These are phyloP conservation scores for Coemansia sp. DNA, from an alignment of 192 early-diverging fungal genomes.

Conservation along the genomic window DNA sequence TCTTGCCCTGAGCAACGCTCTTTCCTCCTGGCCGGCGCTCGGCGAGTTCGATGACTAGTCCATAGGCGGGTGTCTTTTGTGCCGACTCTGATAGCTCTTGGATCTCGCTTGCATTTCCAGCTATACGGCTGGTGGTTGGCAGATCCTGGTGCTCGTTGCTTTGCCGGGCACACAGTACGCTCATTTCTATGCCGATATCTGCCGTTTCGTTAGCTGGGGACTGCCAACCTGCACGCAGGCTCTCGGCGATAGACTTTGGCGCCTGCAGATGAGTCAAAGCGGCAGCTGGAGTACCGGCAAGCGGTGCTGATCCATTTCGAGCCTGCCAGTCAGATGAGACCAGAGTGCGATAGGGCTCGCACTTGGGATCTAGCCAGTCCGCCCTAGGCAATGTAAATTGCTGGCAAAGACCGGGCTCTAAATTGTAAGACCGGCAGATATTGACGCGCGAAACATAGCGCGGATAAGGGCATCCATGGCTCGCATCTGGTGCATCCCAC, in stretches of 20 bases:
- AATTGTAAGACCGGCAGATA: conserved; percentile 22
- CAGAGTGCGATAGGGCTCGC: conserved; percentile 45
- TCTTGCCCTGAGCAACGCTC: neutral
- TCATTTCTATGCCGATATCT: conserved; percentile 19
- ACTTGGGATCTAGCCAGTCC: conserved; percentile 45
- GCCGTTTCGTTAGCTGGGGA: neutral
- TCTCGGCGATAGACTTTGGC: neutral
- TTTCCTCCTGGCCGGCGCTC: conserved; percentile 12
- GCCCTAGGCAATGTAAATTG: conserved; percentile 31
- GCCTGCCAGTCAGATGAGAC: conserved; percentile 52
- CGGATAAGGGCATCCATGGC: conserved; percentile 8
- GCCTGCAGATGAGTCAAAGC: neutral
- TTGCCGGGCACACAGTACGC: conserved; percentile 8
- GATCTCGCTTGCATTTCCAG: conserved; percentile 24
- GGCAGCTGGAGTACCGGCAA: neutral
- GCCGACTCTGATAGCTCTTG: conserved; percentile 24
- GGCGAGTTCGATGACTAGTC: conserved; percentile 43
- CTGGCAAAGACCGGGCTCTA: conserved; percentile 34
- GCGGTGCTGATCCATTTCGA: conserved; percentile 9
- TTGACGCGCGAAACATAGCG: conserved; percentile 40
- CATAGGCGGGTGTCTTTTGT: conserved; percentile 43
- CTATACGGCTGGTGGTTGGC: neutral
- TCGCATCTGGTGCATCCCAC: conserved; percentile 27
- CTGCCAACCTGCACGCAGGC: neutral
- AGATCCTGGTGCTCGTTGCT: neutral